A percentile compares a stretch with the other conserved stretches of the same genome.
Conservation (phyloP, 2,329 filamentous ascomycete genomes). For the Teratosphaeria viscida region DNA sequence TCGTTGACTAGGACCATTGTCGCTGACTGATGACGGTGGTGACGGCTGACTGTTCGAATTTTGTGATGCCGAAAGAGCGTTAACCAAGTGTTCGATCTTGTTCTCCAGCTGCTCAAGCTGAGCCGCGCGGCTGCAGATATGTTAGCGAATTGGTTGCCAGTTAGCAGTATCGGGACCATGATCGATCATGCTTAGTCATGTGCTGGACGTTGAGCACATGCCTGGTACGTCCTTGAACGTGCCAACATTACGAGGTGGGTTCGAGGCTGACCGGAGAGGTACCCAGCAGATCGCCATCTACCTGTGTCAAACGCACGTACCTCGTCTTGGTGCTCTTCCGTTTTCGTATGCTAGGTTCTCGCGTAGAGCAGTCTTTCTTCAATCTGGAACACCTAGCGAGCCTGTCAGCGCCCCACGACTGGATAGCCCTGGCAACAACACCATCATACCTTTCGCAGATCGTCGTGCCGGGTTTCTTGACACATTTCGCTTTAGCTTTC, state of each 20-base stretch:
- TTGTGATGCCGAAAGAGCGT: slow-evolving; percentile 17
- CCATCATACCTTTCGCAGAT: slow-evolving; percentile 18
- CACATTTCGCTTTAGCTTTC: slow-evolving; percentile 27
- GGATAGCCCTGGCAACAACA: not conserved
- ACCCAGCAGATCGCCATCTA: not conserved
- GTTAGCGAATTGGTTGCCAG: not conserved
- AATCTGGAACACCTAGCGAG: slow-evolving; percentile 18
- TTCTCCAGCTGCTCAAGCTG: slow-evolving; percentile 25
- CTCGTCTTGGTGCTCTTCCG: slow-evolving; percentile 20
- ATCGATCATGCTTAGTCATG: not conserved
- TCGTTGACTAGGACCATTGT: not conserved
- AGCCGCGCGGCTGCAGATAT: slow-evolving; percentile 18
- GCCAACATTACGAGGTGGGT: not conserved
- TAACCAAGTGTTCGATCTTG: slow-evolving; percentile 25
- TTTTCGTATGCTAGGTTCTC: slow-evolving; percentile 17
- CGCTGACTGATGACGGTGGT: not conserved
- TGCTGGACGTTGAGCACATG: no score
- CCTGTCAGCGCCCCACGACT: not conserved
- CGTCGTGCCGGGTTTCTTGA: slow-evolving; percentile 11
- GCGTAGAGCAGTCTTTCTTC: slow-evolving; percentile 21
- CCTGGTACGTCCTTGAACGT: no score
- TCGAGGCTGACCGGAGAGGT: no score
- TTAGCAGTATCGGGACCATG: not conserved
- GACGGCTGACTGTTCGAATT: not conserved
- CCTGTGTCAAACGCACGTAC: slow-evolving; percentile 10